Evolutionary conservation across 2,329 filamentous ascomycete genomes (phyloP).

Genomic region (Aspergillus aculeatus): DNA sequence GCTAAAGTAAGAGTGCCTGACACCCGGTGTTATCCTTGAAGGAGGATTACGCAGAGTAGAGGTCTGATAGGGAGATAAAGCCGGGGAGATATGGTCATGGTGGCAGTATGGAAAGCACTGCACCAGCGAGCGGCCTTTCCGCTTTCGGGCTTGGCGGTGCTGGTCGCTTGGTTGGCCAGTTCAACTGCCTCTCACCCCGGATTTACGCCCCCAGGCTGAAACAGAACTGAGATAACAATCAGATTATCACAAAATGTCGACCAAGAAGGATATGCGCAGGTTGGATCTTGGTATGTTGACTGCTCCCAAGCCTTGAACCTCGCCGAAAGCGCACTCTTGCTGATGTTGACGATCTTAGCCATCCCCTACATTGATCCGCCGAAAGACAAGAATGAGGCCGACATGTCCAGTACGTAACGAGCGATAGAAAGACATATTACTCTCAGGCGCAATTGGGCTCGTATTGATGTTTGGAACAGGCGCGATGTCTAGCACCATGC

Average conservation of each 20-base stretch:
- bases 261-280: conserved; percentile 74
- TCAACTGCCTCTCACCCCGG: conserved; percentile 3
- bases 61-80: neutral
- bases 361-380: conserved; percentile 82
- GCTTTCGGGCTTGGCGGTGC: conserved; percentile 24
- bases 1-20: neutral
- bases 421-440: neutral
- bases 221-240: conserved; percentile 7
- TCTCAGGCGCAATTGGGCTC: neutral
- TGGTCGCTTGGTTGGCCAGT: conserved; percentile 10
- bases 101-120: neutral
- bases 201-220: conserved; percentile 11
- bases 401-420: conserved; percentile 64
- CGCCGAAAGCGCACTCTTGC: conserved; percentile 2
- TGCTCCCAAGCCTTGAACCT: neutral
- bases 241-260: conserved; percentile 53
- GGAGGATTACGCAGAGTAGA: neutral
- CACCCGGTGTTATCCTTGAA: neutral
- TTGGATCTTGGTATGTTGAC: conserved; percentile 65
- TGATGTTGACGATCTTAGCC: conserved; percentile 53
- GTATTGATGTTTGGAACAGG: conserved; percentile 39
- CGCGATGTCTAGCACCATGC: conserved; percentile 73
- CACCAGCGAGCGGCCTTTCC: conserved; percentile 7
- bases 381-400: conserved; percentile 61
- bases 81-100: neutral